Base-by-base conservation (phyloP, 345 rosid genomes). In the Clarkia xantiana region DNA sequence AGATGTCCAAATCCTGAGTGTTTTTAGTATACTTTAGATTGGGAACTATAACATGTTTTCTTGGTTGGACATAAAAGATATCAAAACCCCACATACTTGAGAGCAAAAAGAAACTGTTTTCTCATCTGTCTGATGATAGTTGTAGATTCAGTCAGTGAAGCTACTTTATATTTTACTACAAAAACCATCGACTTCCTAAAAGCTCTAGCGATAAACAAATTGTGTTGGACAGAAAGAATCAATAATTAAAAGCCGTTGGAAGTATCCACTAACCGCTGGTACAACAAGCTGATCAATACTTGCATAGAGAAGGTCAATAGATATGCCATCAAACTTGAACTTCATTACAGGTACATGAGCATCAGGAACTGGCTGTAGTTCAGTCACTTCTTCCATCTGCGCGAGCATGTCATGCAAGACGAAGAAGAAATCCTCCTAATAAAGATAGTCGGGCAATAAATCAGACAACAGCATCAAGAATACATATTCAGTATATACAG, bases 311-410 rank as follows among this genome's bases (percentile, higher is more conserved):
- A 90, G 94, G 71, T 90, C 98, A 49, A 90, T 61, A 9, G 94
- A 77, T 74, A 83, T 81, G 64, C 94, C 94, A 62, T 74, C 82
- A 59, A 79, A 90, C 63, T 86, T 90, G 61, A 90, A 83, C 71
- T 81, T 90, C 98, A 90, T 81, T 45, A 86, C 94, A 1, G 98
- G 98, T 39, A 90, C 98, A 52, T 90, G 93, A 62, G 98, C 98
- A 55, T 90, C 86, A 2, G 98, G 94, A 67, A 90, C 79, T 38
- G 96, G 89, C 55, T 90, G 96, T 54, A 90, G 75, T 69, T 86
- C 96, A 18, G 83, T 72, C 14, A 90, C 82, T 68, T 83, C 91
- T 64, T 77, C 96, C 86, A 74, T 76, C 59, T 79, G 81, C 19
- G 77, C 76, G 53, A 90, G 54, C 29, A 67, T 76, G 50, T 73